These are phyloP conservation scores for Syzygium grande DNA, from an alignment of 345 rosid genomes.

Conservation along the genomic window DNA sequence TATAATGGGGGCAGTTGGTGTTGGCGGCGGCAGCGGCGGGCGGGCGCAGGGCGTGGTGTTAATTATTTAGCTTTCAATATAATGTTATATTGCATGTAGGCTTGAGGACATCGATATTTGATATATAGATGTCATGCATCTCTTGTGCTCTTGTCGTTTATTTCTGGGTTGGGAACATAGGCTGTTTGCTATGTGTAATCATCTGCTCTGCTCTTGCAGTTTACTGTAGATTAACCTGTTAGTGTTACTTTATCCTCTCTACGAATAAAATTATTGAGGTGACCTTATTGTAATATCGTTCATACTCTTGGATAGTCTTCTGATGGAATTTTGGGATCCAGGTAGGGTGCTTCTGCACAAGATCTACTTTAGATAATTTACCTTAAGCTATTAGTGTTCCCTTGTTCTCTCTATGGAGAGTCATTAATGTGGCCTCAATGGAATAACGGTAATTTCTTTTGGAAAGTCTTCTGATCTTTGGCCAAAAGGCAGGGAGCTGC, in stretches of 20 bases:
- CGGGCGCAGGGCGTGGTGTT: neutral
- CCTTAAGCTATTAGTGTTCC: neutral
- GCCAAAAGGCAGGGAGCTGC: neutral
- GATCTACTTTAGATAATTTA: neutral
- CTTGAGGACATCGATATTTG: neutral
- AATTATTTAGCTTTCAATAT: neutral
- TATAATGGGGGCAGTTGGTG: neutral
- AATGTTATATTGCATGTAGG: neutral
- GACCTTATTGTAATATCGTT: neutral
- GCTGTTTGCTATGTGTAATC: neutral
- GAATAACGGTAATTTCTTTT: neutral
- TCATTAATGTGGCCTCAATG: neutral
- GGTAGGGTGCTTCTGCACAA: neutral
- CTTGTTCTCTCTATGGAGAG: neutral
- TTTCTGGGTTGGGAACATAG: neutral
- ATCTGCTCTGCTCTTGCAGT: neutral
- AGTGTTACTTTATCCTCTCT: neutral
- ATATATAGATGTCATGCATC: neutral
- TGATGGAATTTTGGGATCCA: neutral
- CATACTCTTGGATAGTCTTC: neutral
- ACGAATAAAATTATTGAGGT: neutral
- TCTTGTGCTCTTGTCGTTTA: neutral
- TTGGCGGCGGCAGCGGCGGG: too few relatives aligned
- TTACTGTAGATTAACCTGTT: neutral
- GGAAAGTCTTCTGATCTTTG: neutral